Base-by-base conservation (phyloP, 306 rosid species). In the Vigna radiata region DNA sequence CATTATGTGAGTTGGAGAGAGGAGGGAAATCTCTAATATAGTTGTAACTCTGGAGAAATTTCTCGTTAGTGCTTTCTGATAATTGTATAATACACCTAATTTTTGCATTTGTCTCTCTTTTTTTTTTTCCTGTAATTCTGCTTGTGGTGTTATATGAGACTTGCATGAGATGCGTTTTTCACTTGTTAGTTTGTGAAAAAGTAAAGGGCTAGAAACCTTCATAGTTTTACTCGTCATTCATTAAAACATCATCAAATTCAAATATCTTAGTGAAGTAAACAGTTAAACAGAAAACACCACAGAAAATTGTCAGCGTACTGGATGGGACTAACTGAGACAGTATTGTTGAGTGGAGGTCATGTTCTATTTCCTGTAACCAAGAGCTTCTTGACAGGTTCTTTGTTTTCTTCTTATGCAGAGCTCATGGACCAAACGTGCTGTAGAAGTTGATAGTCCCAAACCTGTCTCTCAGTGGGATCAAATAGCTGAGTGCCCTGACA, bases 341-440 rank as follows among this genome's bases (percentile, higher is more conserved):
- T 74, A 52, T 55, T 55, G 23, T 54, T 66, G 12, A 43, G 9
- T 21, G 68, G 48, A 61, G 55, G 53, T 27, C 59, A 13, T 31
- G 46, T 29, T 12, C 73, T 75, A 49, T 17, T 70, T 70, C 50
- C 31, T 25, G 59, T 76, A 48, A 73, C 62, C 44, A 65, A 29
- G 70, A 75, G 64, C 60, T 82, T 14, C 69, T 49, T 33, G 77
- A 54, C 64, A 70, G 41, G 39, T 41, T 77, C 27, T 36, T 78
- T 25, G 8, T 71, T 66, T 81, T 77, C 67, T 84, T 73, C 61
- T 83, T 83, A 58, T 88, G 77, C 86, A 93, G 98, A 87, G 97
- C 84, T 91, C 98, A 62, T 93, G 98, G 98, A 91, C 97, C 39
- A 91, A 89, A 79, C 90, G 81, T 76, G 92, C 91, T 65, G 86